These are phyloP conservation scores for Kazachstania kunashirensis DNA, from an alignment of 805 yeast species.

Conservation along the genomic window DNA sequence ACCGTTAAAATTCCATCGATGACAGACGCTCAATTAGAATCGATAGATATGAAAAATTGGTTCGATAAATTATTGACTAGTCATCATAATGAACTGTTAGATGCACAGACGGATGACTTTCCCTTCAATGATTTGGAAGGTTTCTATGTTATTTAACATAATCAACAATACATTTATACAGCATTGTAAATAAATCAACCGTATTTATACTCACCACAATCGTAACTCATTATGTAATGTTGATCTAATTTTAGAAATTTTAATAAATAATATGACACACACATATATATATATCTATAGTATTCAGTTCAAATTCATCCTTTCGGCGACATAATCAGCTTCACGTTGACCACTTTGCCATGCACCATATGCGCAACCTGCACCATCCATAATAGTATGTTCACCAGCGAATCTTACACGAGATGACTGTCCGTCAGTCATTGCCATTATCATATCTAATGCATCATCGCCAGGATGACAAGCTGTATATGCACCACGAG, in stretches of 20 bases:
- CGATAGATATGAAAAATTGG: conserved; percentile 20
- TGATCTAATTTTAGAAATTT: too few relatives aligned
- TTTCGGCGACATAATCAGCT: conserved; percentile 32
- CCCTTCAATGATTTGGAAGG: conserved; percentile 9
- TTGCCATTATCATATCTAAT: conserved; percentile 47
- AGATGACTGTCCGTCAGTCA: conserved; percentile 47
- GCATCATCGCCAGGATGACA: conserved; percentile 64
- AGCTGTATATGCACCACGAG: conserved; percentile 77
- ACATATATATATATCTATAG: not conserved
- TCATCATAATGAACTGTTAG: conserved; percentile 13
- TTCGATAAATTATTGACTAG: conserved; percentile 20
- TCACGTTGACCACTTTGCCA: conserved; percentile 65
- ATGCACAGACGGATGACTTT: conserved; percentile 6
- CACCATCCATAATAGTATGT: conserved; percentile 76
- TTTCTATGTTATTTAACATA: conserved; percentile 10
- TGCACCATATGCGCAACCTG: conserved; percentile 91
- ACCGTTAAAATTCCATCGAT: conserved; percentile 21
- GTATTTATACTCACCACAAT: too few relatives aligned
- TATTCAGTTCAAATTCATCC: not conserved
- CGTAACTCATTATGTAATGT: too few relatives aligned
- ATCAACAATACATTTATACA: too few relatives aligned
- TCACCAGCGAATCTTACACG: conserved; percentile 80
- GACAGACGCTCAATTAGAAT: conserved; percentile 14
- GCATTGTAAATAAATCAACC: too few relatives aligned
- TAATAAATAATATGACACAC: too few relatives aligned